phyloP scores from a whole-genome alignment of 2,329 filamentous ascomycete species.

The Tolypocladium inflatum region DNA sequence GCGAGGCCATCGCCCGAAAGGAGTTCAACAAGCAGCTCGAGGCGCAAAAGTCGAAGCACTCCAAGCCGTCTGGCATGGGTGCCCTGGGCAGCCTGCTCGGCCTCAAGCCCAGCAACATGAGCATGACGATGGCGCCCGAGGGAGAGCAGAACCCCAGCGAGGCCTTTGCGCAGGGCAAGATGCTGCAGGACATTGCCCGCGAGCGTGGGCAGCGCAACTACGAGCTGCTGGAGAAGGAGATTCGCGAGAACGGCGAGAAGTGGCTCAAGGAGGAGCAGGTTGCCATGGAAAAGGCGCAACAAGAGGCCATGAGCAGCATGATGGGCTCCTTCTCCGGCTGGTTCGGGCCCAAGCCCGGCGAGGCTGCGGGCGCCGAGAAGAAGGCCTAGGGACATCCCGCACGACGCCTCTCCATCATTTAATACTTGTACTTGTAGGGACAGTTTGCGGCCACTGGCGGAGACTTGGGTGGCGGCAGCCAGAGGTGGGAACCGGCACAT shows the following conservation, averaged over 20 bases:
- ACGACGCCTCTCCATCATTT: neutral
- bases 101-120: conserved; percentile 61
- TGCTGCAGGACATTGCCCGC: conserved; percentile 88
- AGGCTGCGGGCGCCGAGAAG: conserved; percentile 3
- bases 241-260: conserved; percentile 85
- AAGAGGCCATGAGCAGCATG: conserved; percentile 89
- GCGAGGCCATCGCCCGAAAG: conserved; percentile 76
- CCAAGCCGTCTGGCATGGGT: conserved; percentile 50
- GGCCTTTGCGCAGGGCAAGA: conserved; percentile 85
- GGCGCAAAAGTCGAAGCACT: conserved; percentile 53
- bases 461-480: neutral
- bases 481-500: neutral
- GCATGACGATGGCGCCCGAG: conserved; percentile 47
- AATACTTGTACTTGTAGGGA: neutral
- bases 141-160: conserved; percentile 65
- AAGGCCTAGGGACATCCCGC: conserved; percentile 5
- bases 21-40: conserved; percentile 74
- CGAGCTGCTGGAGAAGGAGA: conserved; percentile 79
- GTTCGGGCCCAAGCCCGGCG: conserved; percentile 13
- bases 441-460: neutral
- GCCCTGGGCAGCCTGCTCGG: conserved; percentile 66
- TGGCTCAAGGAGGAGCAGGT: conserved; percentile 92
- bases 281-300: conserved; percentile 78
- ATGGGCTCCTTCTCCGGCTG: conserved; percentile 56
- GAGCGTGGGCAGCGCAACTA: conserved; percentile 89